Evolutionary conservation across 371 early-diverging fungal species (phyloP), one percentile per base, ranked within the genome.

Genomic region (Lichtheimia corymbifera): DNA sequence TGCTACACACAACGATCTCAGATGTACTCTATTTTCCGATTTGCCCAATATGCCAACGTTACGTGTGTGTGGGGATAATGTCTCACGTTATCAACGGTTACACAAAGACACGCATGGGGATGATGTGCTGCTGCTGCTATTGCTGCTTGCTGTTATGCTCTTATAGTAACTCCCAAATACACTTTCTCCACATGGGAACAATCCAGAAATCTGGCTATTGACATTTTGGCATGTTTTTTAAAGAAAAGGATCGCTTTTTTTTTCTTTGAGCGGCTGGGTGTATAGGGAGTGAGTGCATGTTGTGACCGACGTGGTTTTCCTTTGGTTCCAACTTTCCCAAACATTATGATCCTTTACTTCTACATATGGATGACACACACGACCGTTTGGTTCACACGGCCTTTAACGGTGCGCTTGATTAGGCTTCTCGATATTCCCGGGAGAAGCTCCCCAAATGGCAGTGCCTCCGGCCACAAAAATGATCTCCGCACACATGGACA

Each of bases 371-470:
- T 47, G 47, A 35, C 35, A 35, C 35, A 35, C 35, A 35, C 11
- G 11, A 35, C 35, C 47, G 4, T n/a, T 40, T 41, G 15, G 13
- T 59, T 61, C 61, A 61, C 61, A 61, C 61, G 61, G 20, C 15
- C 35, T 22, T 41, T 53, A 24, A 61, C 41, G 59, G 52, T 59
- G 59, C 59, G 42, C 41, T 50, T 12, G 43, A 27, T 47, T 53
- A 61, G 53, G 53, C 53, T 44, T 53, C 40, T 61, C 18, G 30
- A 53, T 53, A 41, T 15, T 53, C 27, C 53, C 61, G 61, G 61
- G 54, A 61, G 61, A 53, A 61, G 61, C 42, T 30, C 61, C 61
- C 61, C 52, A 61, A 53, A 45, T 53, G 53, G 53, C 24, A 61
- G 45, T 42, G 54, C 50, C 52, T 52, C 61, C 61, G 61, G 53